Evolutionary conservation across 2,329 filamentous ascomycete genomes (phyloP).

Genomic region (Fonsecaea erecta): DNA sequence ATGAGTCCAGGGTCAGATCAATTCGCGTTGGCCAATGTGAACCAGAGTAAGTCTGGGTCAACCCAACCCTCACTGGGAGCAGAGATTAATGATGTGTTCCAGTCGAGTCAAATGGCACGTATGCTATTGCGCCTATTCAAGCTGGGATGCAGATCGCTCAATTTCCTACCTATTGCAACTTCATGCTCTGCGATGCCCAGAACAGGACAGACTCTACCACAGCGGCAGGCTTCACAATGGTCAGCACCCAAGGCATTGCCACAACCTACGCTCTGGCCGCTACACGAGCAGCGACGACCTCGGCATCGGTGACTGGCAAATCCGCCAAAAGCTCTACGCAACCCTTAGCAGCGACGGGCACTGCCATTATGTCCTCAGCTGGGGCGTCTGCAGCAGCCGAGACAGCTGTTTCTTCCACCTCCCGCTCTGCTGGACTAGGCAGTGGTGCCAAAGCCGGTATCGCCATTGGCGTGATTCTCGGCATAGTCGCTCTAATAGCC

Average conservation of each 20-base stretch:
- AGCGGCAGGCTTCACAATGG: slow-evolving; percentile 27
- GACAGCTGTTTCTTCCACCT: slow-evolving; percentile 6
- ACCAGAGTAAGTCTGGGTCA: slow-evolving; percentile 8
- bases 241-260: slow-evolving; percentile 22
- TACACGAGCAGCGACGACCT: slow-evolving; percentile 10
- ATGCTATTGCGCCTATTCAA: slow-evolving; percentile 26
- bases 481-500: slow-evolving; percentile 15
- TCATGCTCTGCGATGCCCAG: slow-evolving; percentile 24
- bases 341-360: background rate
- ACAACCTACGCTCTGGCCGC: slow-evolving; percentile 22
- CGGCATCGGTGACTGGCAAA: background rate
- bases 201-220: slow-evolving; percentile 22
- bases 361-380: slow-evolving; percentile 4
- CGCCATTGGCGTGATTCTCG: slow-evolving; percentile 23
- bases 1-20: slow-evolving; percentile 10
- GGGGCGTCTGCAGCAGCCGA: background rate
- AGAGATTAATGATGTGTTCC: background rate
- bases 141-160: slow-evolving; percentile 26
- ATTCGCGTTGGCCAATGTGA: slow-evolving; percentile 24
- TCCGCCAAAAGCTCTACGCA: background rate
- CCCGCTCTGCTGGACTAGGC: slow-evolving; percentile 11
- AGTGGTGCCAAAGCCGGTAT: slow-evolving; percentile 28
- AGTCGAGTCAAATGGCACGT: slow-evolving; percentile 23
- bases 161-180: slow-evolving; percentile 24
- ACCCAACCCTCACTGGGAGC: background rate